Evolutionary conservation across 164 flowering plant species (phyloP).

Genomic region (Akebia trifoliata): DNA sequence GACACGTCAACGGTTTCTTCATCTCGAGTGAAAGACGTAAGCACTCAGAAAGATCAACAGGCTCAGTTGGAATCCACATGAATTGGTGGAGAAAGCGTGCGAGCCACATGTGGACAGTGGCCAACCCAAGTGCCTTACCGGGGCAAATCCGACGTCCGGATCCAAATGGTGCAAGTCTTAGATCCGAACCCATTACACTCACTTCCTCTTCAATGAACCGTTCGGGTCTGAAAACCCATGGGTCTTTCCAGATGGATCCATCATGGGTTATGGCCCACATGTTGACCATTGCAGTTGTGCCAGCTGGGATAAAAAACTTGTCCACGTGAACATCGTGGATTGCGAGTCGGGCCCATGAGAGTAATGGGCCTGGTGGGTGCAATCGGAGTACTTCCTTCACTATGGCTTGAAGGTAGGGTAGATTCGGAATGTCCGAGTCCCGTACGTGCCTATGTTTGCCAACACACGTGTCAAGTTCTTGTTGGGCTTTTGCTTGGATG

Average conservation of each 20-base stretch:
- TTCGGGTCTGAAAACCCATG: slow-evolving; percentile 59
- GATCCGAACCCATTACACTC: slow-evolving; percentile 63
- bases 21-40: slow-evolving; percentile 68
- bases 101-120: slow-evolving; percentile 68
- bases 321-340: slow-evolving; percentile 57
- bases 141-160: slow-evolving; percentile 78
- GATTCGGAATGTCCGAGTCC: slow-evolving; percentile 57
- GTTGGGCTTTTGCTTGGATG: slow-evolving; percentile 56
- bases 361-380: slow-evolving; percentile 87
- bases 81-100: slow-evolving; percentile 55
- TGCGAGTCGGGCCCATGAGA: slow-evolving; percentile 88
- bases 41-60: slow-evolving; percentile 64
- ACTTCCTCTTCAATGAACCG: slow-evolving; percentile 64
- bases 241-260: slow-evolving; percentile 61
- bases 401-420: slow-evolving; percentile 59
- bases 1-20: slow-evolving; percentile 58
- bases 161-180: slow-evolving; percentile 77
- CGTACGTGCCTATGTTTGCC: slow-evolving; percentile 38
- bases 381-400: slow-evolving; percentile 73
- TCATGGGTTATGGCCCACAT: slow-evolving; percentile 95
- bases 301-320: slow-evolving; percentile 59
- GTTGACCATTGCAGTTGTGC: slow-evolving; percentile 89
- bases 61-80: slow-evolving; percentile 42
- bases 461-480: slow-evolving; percentile 44
- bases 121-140: slow-evolving; percentile 57